phyloP scores from a whole-genome alignment of 495 filamentous ascomycete genomes.

The Extremus antarcticus region DNA sequence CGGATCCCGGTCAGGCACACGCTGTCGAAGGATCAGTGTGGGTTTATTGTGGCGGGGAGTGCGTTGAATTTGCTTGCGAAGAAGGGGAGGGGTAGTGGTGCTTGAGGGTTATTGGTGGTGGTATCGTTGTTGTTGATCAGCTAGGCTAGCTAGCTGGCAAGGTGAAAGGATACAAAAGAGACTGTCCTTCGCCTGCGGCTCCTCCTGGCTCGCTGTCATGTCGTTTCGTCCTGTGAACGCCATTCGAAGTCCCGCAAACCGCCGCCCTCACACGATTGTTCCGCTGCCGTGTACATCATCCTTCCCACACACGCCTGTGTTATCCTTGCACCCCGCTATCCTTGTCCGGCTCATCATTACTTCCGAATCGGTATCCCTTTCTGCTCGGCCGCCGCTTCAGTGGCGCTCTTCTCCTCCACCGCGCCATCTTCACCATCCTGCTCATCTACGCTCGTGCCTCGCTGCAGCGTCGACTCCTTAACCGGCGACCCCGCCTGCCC shows the following conservation, averaged over 20 bases:
- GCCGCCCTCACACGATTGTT: not conserved
- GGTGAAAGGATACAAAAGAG: not conserved
- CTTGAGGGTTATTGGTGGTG: not conserved
- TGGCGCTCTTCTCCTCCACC: constrained; percentile 23
- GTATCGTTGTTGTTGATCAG: not conserved
- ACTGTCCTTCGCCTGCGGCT: no score
- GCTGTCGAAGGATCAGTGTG: constrained; percentile 75
- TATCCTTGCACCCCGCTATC: not conserved
- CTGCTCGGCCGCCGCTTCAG: constrained; percentile 17
- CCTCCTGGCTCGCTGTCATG: no score
- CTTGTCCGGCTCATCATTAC: not conserved
- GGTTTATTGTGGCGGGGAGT: constrained; percentile 85
- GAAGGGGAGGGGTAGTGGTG: constrained; percentile 26
- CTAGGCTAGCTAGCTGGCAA: not conserved
- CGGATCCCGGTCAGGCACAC: constrained; percentile 61
- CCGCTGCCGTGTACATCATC: not conserved
- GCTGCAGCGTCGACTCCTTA: constrained; percentile 78
- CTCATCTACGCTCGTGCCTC: constrained; percentile 64
- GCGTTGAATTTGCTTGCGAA: constrained; percentile 79
- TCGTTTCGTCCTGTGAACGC: no score
- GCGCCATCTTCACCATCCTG: constrained; percentile 32
- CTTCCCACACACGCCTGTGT: no score
- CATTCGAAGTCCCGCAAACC: no score
- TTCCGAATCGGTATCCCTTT: constrained; percentile 53
- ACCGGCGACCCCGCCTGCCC: constrained; percentile 56